Evolutionary conservation across 2,329 filamentous ascomycete genomes (phyloP).

Genomic region (Aspergillus ochraceus): DNA sequence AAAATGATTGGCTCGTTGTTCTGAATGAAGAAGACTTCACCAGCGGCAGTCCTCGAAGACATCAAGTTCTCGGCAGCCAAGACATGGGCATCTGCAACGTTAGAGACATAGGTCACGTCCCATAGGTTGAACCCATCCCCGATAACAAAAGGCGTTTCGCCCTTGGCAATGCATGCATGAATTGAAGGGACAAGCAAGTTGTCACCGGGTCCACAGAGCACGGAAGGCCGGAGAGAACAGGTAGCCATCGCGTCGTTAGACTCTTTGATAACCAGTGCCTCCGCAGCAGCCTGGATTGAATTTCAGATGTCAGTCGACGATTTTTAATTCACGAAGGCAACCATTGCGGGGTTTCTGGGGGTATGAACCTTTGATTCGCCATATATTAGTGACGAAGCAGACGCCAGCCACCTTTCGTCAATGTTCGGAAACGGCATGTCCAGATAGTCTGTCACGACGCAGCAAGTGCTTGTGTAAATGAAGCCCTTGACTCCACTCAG

Average conservation of each 20-base stretch:
- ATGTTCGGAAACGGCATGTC: slow-evolving; percentile 37
- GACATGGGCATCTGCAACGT: slow-evolving; percentile 47
- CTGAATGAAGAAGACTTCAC: slow-evolving; percentile 48
- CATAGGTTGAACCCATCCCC: slow-evolving; percentile 44
- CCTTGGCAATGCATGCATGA: slow-evolving; percentile 45
- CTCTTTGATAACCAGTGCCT: slow-evolving; percentile 41
- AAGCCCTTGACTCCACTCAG: slow-evolving; percentile 49
- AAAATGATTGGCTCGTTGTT: slow-evolving; percentile 49
- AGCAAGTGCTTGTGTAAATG: slow-evolving; percentile 59
- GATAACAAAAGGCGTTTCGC: slow-evolving; percentile 43
- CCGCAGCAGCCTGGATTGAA: slow-evolving; percentile 39
- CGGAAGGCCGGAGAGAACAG: slow-evolving; percentile 45
- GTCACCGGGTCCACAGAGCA: slow-evolving; percentile 46
- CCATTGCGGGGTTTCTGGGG: background rate
- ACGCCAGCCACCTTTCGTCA: slow-evolving; percentile 41
- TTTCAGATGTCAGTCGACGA: slow-evolving; percentile 4
- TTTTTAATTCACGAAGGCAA: background rate
- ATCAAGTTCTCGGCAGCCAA: slow-evolving; percentile 46
- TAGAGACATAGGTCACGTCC: slow-evolving; percentile 46
- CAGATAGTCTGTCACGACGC: slow-evolving; percentile 55
- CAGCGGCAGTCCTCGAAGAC: slow-evolving; percentile 40
- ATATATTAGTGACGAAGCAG: slow-evolving; percentile 42
- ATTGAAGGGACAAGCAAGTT: slow-evolving; percentile 44
- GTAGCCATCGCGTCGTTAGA: slow-evolving; percentile 35
- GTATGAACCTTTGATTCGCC: slow-evolving; percentile 43